Base-by-base conservation (phyloP, 345 rosid species). In the Raphanus raphanistrum region DNA sequence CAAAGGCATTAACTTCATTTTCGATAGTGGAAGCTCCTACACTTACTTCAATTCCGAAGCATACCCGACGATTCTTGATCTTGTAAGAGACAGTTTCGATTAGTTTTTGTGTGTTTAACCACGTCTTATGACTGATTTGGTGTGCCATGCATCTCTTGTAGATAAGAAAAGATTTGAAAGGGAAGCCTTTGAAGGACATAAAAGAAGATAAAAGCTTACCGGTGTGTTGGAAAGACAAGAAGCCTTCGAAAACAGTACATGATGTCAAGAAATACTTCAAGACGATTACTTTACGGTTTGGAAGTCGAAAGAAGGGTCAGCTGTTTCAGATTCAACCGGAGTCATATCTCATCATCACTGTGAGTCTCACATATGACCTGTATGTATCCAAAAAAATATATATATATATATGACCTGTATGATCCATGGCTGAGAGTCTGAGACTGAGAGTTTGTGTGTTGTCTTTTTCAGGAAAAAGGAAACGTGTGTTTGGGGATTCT, bases 1-100 rank as follows among this genome's bases (percentile, higher is more conserved):
- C 2, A 87, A 82, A 74, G 89, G 81, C 66, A 91, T 86, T 16
- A 43, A 85, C 65, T 43, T 89, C 26, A 63, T 89, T 60, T 90
- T 92, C 68, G 98, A 94, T 81, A 94, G 97, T 41, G 98, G 98
- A 65, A 89, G 95, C 86, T 90, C 98, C 3, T 94, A 92, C 82
- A 83, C 92, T 57, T 94, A 94, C 86, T 88, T 92, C 76, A 83
- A 59, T 73, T 77, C 81, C 8, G 75, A 66, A 66, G 86, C 88
- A 63, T 94, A 94, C 71, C 38, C 81, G 78, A 63, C 76, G 3
- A 28, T 71, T 17, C 82, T 90, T 16, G 73, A 84, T 88, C 81
- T 88, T 88, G 97, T 94, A 68, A 85, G 85, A 63, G 33, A 33
- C 38, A 41, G 6, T 35, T 27, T 61, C 65, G 29, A 57, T 45